Conservation (phyloP, 257 asterid species). For the Solanum chmielewskii region DNA sequence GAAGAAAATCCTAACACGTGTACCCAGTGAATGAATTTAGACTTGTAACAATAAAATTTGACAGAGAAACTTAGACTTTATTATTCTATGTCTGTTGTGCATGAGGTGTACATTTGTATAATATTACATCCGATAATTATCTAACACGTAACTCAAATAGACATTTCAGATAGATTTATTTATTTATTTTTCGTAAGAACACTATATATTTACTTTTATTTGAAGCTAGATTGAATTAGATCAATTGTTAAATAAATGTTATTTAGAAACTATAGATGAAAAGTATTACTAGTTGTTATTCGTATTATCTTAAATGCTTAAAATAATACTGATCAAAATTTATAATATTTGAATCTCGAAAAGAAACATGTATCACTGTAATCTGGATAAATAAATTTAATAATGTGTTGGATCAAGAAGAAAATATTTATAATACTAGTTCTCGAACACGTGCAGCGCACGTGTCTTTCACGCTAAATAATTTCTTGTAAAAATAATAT, state of each 20-base stretch:
- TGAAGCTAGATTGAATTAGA: not conserved
- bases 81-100: not conserved
- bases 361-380: not conserved
- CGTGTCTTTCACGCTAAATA: too few relatives aligned
- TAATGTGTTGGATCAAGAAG: not conserved
- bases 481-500: too few relatives aligned
- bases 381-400: not conserved
- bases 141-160: not conserved
- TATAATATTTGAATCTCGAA: not conserved
- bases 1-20: not conserved
- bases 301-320: too few relatives aligned
- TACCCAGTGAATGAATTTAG: not conserved
- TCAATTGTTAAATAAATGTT: too few relatives aligned
- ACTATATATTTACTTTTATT: too few relatives aligned
- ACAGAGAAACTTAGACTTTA: not conserved
- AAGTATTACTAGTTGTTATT: too few relatives aligned
- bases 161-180: not conserved
- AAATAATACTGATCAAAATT: too few relatives aligned
- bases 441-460: too few relatives aligned
- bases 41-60: not conserved
- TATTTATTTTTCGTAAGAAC: too few relatives aligned
- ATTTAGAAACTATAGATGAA: too few relatives aligned
- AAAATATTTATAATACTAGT: not conserved
- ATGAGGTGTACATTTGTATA: not conserved
- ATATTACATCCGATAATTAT: not conserved